phyloP scores from a whole-genome alignment of 805 yeast genomes.

The Ogataea philodendri region DNA sequence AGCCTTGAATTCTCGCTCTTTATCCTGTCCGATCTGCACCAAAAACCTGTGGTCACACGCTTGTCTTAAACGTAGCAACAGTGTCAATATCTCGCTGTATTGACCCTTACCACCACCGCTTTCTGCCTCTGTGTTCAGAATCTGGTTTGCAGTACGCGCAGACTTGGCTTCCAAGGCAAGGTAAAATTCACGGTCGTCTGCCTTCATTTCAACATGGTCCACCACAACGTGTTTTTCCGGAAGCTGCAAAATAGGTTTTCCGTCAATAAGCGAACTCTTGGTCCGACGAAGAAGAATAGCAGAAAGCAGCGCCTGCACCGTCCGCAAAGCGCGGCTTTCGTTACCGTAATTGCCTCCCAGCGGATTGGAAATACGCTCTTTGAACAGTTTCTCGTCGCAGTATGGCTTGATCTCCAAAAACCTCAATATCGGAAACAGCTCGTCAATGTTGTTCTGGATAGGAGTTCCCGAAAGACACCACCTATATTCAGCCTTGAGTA shows the following conservation, averaged over 20 bases:
- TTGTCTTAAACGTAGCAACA: conserved; percentile 78
- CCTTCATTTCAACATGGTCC: conserved; percentile 48
- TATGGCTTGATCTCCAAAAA: conserved; percentile 64
- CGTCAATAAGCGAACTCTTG: conserved; percentile 70
- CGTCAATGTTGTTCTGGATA: conserved; percentile 55
- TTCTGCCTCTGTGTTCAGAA: conserved; percentile 33
- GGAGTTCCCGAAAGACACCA: conserved; percentile 61
- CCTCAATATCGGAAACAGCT: conserved; percentile 49
- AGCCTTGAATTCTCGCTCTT: conserved; percentile 39
- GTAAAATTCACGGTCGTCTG: conserved; percentile 59
- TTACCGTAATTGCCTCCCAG: conserved; percentile 38
- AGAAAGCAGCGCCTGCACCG: conserved; percentile 64
- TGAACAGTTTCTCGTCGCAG: conserved; percentile 53
- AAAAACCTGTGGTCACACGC: conserved; percentile 80
- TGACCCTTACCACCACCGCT: conserved; percentile 24
- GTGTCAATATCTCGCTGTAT: conserved; percentile 62
- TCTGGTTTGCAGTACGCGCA: conserved; percentile 48
- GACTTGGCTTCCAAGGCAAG: conserved; percentile 52
- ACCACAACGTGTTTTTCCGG: conserved; percentile 59
- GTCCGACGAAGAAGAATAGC: conserved; percentile 77
- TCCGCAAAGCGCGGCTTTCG: conserved; percentile 43
- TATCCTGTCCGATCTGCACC: conserved; percentile 58
- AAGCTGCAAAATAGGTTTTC: conserved; percentile 67
- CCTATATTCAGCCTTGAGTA: conserved; percentile 38
- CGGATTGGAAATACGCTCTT: conserved; percentile 54